Base-by-base conservation (phyloP, 306 rosid species). In the Pterocarpus macrocarpus region DNA sequence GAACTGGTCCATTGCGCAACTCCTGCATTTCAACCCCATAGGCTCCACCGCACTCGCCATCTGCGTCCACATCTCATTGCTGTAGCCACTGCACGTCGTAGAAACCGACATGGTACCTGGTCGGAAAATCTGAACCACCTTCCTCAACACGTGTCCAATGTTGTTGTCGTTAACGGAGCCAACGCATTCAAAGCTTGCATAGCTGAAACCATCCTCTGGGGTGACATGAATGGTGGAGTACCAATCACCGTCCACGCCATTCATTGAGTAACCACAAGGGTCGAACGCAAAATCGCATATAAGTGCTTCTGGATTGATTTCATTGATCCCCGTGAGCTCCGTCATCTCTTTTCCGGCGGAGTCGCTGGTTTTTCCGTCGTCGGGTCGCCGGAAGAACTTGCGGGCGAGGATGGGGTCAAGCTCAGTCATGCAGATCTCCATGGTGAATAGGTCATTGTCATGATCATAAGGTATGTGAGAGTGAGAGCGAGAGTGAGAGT, bases 201-300 rank as follows among this genome's bases (percentile, higher is more conserved):
- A 95, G 71, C 99, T 95, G 80, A 72, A 95, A 64, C 99, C 99
- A n/a, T 95, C 99, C 69, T 95, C 99, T 1, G 98, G 99, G 2
- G 99, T 95, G 0, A 95, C 97, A 58, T 95, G 99, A 78, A 93
- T 91, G 35, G 99, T 95, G 34, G 99, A 95, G 75, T 95, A 94
- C 84, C 93, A 87, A 63, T 91, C 93, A 2, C 90, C 91, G 17
- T 91, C 96, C 68, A 93, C 77, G 3, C 98, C 92, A 63, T 95
- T 95, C 99, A 95, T 95, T 12, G 98, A 95, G 77, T 95, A 95
- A 0, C 99, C 99, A 49, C 99, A 95, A 0, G 99, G 99, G 53
- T 93, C 95, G 69, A 95, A 95, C 1, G 91, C 96, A 43, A 87
- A 95, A 45, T 95, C 99, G 69, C 99, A 95, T 56, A 95, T 77